Evolutionary conservation across 2,329 filamentous ascomycete species (phyloP), one percentile per base, ranked within the genome.

Genomic region (Emergomyces pasteurianus): DNA sequence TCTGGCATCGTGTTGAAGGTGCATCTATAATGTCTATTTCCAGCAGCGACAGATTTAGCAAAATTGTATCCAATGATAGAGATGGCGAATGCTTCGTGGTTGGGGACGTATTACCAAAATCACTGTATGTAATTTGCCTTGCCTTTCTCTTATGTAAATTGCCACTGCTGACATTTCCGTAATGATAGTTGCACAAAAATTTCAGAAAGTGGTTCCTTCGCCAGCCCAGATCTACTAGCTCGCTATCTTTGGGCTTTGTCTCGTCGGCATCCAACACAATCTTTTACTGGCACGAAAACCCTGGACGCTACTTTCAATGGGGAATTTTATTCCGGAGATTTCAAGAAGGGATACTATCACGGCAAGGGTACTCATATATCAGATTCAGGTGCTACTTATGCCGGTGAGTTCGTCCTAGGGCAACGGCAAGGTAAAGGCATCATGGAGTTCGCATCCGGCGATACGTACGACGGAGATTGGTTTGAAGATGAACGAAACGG

Each of bases 381-480:
- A 40, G 77, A 80, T 63, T 77, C 76, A 31, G 83, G 81, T 54
- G 79, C 82, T 59, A 78, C 77, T 28, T 86, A 86, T 69, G 73
- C 71, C 18, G 84, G 84, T 21, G 71, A 76, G 6, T 84, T 85
- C 68, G 72, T 77, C 58, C 74, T 81, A 40, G 78, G 77, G 53
- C 72, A 78, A 59, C 80, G 80, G 59, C 78, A 83, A 46, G 83
- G 84, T 23, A 74, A 79, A 58, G 84, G 84, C 58, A 75, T 75
- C 14, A 82, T 85, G 76, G 80, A 78, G 5, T 85, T 83, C 69
- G 78, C 80, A 31, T 83, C 77, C 8, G 77, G 78, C 14, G 78
- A 80, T 62, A 75, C 71, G 6, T 80, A 80, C 63, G 71, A 75
- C 12, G 77, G 77, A 14, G 75, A 76, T 60, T 79, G 77, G 77